These are phyloP conservation scores for Macadamia integrifolia DNA, from an alignment of 164 flowering plant species.

Conservation along the genomic window DNA sequence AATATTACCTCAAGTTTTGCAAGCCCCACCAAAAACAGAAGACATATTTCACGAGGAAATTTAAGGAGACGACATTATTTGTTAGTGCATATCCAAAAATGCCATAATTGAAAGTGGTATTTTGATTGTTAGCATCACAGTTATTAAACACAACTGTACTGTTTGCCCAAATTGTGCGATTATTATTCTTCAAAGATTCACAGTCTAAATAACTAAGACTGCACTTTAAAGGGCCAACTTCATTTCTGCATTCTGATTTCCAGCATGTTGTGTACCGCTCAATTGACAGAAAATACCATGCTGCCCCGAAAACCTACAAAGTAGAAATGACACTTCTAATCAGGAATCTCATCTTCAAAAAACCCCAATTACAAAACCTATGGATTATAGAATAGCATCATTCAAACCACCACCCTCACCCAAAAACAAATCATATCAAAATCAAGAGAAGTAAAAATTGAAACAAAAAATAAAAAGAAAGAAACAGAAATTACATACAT, in stretches of 20 bases:
- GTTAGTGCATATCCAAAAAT: constrained; percentile 62
- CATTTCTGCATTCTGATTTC: constrained; percentile 61
- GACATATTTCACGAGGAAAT: constrained; percentile 62
- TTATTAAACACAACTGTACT: constrained; percentile 45
- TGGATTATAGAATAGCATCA: background rate
- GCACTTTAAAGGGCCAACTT: constrained; percentile 36
- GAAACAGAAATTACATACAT: constrained; percentile 49
- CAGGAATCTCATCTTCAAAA: background rate
- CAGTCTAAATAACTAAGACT: constrained; percentile 51
- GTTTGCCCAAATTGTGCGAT: constrained; percentile 47
- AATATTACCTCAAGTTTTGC: constrained; percentile 72
- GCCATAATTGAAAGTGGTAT: constrained; percentile 52
- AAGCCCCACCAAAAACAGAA: constrained; percentile 97
- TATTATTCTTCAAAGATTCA: constrained; percentile 17
- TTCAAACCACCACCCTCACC: background rate
- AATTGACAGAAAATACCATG: constrained; percentile 78
- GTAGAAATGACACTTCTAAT: background rate
- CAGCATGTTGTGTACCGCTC: constrained; percentile 76
- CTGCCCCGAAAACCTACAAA: constrained; percentile 82
- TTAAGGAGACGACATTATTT: constrained; percentile 53
- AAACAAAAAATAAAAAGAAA: background rate
- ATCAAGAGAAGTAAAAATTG: background rate
- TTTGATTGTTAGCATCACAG: constrained; percentile 46
- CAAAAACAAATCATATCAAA: background rate
- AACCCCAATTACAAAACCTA: background rate